These are phyloP conservation scores for Scheffersomyces stipitis DNA, from an alignment of 805 yeast species.

Conservation along the genomic window DNA sequence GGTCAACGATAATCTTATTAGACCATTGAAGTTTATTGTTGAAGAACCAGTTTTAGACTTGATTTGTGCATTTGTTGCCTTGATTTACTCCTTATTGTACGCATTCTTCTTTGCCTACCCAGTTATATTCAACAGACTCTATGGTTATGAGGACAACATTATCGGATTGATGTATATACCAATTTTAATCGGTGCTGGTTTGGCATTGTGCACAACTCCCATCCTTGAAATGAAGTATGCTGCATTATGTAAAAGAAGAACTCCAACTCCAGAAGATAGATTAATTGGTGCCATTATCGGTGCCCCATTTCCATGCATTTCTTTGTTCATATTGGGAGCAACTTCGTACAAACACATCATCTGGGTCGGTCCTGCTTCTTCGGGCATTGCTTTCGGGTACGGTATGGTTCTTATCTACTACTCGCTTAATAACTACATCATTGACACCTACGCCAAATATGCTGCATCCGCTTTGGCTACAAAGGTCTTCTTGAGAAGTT, in stretches of 20 bases:
- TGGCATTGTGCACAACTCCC: slow-evolving; percentile 76
- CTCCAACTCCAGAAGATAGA: slow-evolving; percentile 78
- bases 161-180: slow-evolving; percentile 90
- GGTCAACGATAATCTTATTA: slow-evolving; percentile 65
- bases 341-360: slow-evolving; percentile 67
- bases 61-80: slow-evolving; percentile 82
- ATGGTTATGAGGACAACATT: slow-evolving; percentile 73
- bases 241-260: slow-evolving; percentile 49
- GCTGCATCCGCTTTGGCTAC: slow-evolving; percentile 83
- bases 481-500: slow-evolving; percentile 74
- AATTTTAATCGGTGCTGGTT: slow-evolving; percentile 79
- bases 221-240: slow-evolving; percentile 63
- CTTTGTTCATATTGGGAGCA: slow-evolving; percentile 78
- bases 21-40: slow-evolving; percentile 76
- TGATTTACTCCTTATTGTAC: slow-evolving; percentile 85
- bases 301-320: slow-evolving; percentile 78
- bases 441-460: slow-evolving; percentile 81
- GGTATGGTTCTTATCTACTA: slow-evolving; percentile 63
- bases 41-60: slow-evolving; percentile 85
- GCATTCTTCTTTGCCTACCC: slow-evolving; percentile 97
- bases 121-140: slow-evolving; percentile 74
- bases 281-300: slow-evolving; percentile 80
- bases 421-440: slow-evolving; percentile 74
- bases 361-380: slow-evolving; percentile 63
- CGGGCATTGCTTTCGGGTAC: slow-evolving; percentile 59